A percentile compares a stretch with the other conserved stretches of the same genome.
Evolutionary conservation across 2,329 filamentous ascomycete genomes (phyloP).

Genomic region (Cephalotrichum gorgonifer): DNA sequence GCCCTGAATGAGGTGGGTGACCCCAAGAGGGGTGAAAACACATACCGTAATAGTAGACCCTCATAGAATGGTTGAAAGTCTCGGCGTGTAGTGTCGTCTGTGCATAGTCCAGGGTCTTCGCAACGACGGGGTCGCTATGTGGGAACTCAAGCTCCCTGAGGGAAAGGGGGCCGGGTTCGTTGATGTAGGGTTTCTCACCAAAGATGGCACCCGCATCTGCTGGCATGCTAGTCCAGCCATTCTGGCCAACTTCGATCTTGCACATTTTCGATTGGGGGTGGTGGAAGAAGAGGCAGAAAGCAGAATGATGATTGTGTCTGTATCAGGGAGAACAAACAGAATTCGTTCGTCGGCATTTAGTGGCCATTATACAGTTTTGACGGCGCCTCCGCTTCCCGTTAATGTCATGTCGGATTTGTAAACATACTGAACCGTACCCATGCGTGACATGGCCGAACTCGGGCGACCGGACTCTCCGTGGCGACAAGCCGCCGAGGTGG

Average conservation of each 20-base stretch:
- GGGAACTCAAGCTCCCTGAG: slow-evolving; percentile 35
- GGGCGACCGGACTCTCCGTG: neutral
- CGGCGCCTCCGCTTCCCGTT: neutral
- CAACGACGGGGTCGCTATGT: slow-evolving; percentile 30
- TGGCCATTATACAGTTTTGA: neutral
- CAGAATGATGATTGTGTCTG: neutral
- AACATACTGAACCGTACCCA: neutral
- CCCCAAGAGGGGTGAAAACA: neutral
- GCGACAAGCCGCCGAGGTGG: neutral
- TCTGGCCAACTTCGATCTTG: slow-evolving; percentile 16
- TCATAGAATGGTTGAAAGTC: slow-evolving; percentile 61
- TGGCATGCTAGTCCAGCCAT: slow-evolving; percentile 35
- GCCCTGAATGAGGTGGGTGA: neutral
- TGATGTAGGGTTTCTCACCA: slow-evolving; percentile 22
- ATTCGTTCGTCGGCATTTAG: neutral
- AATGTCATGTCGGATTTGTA: neutral
- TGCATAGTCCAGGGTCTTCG: slow-evolving; percentile 35
- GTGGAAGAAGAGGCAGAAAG: neutral
- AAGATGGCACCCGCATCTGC: slow-evolving; percentile 29
- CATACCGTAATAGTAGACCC: slow-evolving; percentile 57
- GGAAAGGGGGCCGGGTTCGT: slow-evolving; percentile 22
- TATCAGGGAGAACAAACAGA: neutral
- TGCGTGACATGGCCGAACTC: neutral
- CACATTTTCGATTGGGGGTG: neutral
- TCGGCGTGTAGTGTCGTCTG: slow-evolving; percentile 35